Evolutionary conservation across 2,329 filamentous ascomycete genomes (phyloP).

Genomic region (Alternaria novae-zelandiae): DNA sequence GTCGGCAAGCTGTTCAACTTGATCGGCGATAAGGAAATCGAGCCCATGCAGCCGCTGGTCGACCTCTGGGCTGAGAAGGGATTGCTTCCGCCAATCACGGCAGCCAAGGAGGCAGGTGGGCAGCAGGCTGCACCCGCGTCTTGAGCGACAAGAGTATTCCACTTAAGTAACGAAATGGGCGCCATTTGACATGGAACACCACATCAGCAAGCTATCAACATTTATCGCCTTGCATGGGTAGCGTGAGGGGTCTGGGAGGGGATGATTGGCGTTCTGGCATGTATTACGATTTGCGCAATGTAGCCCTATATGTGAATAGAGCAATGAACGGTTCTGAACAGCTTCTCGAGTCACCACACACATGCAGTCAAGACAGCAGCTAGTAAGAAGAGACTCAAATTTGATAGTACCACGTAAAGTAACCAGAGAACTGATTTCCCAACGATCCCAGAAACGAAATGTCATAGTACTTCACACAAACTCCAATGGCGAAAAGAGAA

Average conservation of each 20-base stretch:
- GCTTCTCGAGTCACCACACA: not conserved
- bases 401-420: conserved; percentile 47
- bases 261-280: conserved; percentile 15
- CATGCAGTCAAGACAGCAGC: conserved; percentile 28
- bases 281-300: conserved; percentile 7
- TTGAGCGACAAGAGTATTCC: not conserved
- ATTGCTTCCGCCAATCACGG: conserved; percentile 67
- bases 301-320: conserved; percentile 8
- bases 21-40: conserved; percentile 85
- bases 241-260: not conserved
- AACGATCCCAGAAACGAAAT: conserved; percentile 45
- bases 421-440: conserved; percentile 46
- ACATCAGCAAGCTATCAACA: conserved; percentile 10
- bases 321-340: conserved; percentile 2
- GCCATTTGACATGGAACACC: conserved; percentile 18
- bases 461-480: conserved; percentile 46
- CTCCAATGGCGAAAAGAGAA: conserved; percentile 45
- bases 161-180: not conserved
- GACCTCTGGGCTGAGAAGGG: conserved; percentile 91
- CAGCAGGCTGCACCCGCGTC: conserved; percentile 26
- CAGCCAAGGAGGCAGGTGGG: conserved; percentile 29
- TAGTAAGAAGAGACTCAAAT: conserved; percentile 47
- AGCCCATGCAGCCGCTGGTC: conserved; percentile 94
- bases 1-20: conserved; percentile 78
- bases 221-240: conserved; percentile 17